Evolutionary conservation across 768 basidiomycete species (phyloP).

Genomic region (Neoboletus subvelutipes): DNA sequence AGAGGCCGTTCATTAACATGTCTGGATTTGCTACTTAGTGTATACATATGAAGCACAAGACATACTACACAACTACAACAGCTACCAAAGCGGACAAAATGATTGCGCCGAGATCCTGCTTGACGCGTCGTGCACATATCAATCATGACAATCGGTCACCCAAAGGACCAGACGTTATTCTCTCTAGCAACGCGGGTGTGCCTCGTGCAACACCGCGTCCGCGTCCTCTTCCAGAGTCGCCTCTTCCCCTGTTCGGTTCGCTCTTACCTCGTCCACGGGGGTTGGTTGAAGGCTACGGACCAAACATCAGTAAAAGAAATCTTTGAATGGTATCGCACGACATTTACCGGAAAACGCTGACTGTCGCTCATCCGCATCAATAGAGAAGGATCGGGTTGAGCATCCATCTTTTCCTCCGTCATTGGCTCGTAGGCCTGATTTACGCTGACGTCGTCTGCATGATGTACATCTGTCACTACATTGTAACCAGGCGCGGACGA

Average conservation of each 20-base stretch:
- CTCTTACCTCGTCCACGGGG: slow-evolving; percentile 25
- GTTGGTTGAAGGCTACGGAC: slow-evolving; percentile 12
- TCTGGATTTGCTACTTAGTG: neutral
- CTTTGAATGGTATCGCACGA: neutral
- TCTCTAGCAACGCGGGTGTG: slow-evolving; percentile 15
- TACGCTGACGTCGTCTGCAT: slow-evolving; percentile 4
- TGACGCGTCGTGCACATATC: neutral
- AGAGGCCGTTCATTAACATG: neutral
- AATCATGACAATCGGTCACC: slow-evolving; percentile 21
- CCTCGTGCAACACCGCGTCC: slow-evolving; percentile 23
- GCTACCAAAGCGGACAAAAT: neutral
- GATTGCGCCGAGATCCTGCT: neutral
- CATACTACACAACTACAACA: too few relatives aligned
- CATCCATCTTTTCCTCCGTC: slow-evolving; percentile 12
- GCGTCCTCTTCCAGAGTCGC: slow-evolving; percentile 22
- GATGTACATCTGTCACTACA: slow-evolving; percentile 2
- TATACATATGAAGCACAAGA: slow-evolving; percentile 1
- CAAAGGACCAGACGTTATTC: slow-evolving; percentile 18
- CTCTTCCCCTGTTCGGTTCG: slow-evolving; percentile 19
- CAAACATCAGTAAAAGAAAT: neutral
- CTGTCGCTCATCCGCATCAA: slow-evolving; percentile 27
- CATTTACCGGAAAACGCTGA: slow-evolving; percentile 22
- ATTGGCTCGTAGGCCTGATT: slow-evolving; percentile 14
- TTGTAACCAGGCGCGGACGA: neutral
- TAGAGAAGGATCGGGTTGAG: slow-evolving; percentile 18